A percentile compares a stretch with the other conserved stretches of the same genome.
Conservation (phyloP, 805 yeast species). For the Yamadazyma kitorensis region DNA sequence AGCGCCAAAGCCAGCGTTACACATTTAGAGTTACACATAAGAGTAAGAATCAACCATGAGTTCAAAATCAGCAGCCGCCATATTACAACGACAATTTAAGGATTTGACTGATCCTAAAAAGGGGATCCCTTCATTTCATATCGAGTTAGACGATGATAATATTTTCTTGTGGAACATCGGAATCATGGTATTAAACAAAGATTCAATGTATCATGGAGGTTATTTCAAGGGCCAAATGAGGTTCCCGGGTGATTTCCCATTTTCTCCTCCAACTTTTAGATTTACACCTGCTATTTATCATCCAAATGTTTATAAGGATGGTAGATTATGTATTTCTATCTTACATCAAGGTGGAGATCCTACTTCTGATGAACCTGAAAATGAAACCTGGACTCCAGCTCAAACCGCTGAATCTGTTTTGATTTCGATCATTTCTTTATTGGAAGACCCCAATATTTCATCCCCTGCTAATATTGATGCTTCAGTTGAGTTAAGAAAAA, state of each 20-base stretch:
- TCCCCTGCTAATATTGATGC: conserved; percentile 98
- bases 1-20: too few species aligned
- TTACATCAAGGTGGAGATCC: conserved; percentile 90
- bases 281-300: conserved; percentile 93
- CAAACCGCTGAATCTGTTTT: conserved; percentile 91
- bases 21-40: too few species aligned
- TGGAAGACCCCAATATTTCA: conserved; percentile 89
- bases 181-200: conserved; percentile 85
- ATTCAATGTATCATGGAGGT: conserved; percentile 91
- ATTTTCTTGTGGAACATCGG: conserved; percentile 78
- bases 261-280: conserved; percentile 86
- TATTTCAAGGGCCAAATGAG: conserved; percentile 92
- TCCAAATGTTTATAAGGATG: conserved; percentile 93
- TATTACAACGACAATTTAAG: conserved; percentile 87
- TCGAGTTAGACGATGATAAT: conserved; percentile 57
- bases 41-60: too few species aligned
- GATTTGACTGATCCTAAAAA: conserved; percentile 92
- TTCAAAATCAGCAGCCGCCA: conserved; percentile 69
- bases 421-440: conserved; percentile 82
- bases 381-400: conserved; percentile 92
- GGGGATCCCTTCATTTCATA: conserved; percentile 60
- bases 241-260: conserved; percentile 90
- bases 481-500: conserved; percentile 82
- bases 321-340: conserved; percentile 88
- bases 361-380: conserved; percentile 86